Evolutionary conservation across 208 protist species (phyloP), one percentile per base, ranked within the genome.

Genomic region (Phytomonas sp.): DNA sequence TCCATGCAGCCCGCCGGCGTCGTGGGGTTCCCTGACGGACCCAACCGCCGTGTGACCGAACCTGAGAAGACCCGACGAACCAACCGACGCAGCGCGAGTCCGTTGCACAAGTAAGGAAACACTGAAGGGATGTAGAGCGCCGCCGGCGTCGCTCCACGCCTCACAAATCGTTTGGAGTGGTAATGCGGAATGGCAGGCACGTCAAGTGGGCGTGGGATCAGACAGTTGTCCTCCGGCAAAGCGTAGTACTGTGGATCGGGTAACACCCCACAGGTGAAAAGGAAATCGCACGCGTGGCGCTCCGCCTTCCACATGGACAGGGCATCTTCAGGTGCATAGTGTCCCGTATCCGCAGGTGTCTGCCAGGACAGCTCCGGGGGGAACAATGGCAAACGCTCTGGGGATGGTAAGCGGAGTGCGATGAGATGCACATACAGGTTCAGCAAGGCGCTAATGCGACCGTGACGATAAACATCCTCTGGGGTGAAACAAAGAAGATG

Each of bases 101-200:
- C 90, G 72, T 95, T 95, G 33, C 76, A 79, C 11, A 95, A 66
- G 56, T 78, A 95, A 1, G 90, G 90, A 72, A 87, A 95, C 23
- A 95, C 77, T 17, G 85, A 84, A 4, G 90, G 87, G 40, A 88
- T 64, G 64, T 82, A 85, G 23, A 95, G 68, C 5, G 80, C 70
- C 31, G 70, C 4, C 23, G 85, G 85, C n/a, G 72, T 62, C 1
- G 31, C 53, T 0, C 34, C 17, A 56, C 80, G 76, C 3, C 62
- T 60, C 26, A 75, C 70, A 73, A 51, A 66, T 68, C 13, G 60
- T 64, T 37, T 69, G 4, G 36, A 40, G 36, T 40, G 9, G 73
- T 69, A 70, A 40, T 34, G 77, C 20, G 83, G 34, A 60, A 95
- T 72, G 53, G 87, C 89, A 13, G 86, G 86, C 6, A 87, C 87